Percentiles rank a stretch among this genome's conserved stretches.
Evolutionary conservation across 768 basidiomycete genomes (phyloP).

Genomic region (Clitopilus passeckerianus): DNA sequence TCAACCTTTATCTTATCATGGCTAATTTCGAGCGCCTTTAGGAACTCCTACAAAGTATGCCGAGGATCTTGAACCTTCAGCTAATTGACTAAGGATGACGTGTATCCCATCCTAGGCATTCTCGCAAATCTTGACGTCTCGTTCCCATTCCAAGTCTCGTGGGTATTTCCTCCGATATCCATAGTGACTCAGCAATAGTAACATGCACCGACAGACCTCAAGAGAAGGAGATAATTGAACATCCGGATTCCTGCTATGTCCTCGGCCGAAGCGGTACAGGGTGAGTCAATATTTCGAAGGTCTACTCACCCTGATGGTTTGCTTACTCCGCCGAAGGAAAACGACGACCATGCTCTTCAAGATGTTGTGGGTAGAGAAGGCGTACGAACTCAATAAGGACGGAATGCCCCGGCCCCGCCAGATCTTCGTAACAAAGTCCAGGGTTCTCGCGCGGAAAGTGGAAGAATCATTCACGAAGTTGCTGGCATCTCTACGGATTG

Average conservation of each 20-base stretch:
- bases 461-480: slow-evolving; percentile 58
- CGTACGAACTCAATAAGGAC: slow-evolving; percentile 34
- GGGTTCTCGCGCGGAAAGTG: slow-evolving; percentile 63
- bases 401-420: slow-evolving; percentile 50
- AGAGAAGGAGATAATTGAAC: slow-evolving; percentile 56
- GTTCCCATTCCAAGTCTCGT: slow-evolving; percentile 41
- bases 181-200: background rate
- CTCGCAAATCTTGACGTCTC: slow-evolving; percentile 44
- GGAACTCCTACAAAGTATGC: slow-evolving; percentile 30
- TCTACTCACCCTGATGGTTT: background rate
- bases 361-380: slow-evolving; percentile 64
- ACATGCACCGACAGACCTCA: slow-evolving; percentile 24
- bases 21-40: slow-evolving; percentile 1
- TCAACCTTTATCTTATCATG: background rate
- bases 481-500: slow-evolving; percentile 32
- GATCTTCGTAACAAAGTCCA: slow-evolving; percentile 70
- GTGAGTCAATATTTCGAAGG: slow-evolving; percentile 25
- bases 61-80: background rate
- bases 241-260: slow-evolving; percentile 58
- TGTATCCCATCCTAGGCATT: slow-evolving; percentile 30
- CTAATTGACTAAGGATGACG: background rate
- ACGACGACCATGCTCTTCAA: slow-evolving; percentile 77
- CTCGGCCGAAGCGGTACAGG: slow-evolving; percentile 72
- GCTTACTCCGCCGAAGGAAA: slow-evolving; percentile 40
- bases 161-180: slow-evolving; percentile 8